Base-by-base conservation (phyloP, 192 early-diverging fungal genomes). In the Dissophora globulifera region DNA sequence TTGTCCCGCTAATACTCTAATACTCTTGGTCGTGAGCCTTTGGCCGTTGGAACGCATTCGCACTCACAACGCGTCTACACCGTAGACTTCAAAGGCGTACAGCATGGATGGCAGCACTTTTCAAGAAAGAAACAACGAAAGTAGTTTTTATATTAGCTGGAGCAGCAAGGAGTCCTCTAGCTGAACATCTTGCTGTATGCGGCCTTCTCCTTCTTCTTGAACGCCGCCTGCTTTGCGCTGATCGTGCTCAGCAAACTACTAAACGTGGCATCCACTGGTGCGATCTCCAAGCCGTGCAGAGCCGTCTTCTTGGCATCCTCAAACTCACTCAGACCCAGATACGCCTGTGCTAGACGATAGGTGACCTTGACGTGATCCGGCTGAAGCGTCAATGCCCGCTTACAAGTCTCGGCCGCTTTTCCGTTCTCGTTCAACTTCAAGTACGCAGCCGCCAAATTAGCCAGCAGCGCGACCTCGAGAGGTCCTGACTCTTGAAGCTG, bases 301-400 rank as follows among this genome's bases (percentile, higher is more conserved):
- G 76, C 59, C 47, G 22, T 52, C 20, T 58, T 65, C 53, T 79
- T 74, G 10, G 74, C 82, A 11, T 79, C 60, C 17, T 81, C 76
- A 62, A 70, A 83, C 66, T 81, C 79, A 33, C 65, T 64, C 50
- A 68, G 40, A 32, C 62, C 76, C 30, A 81, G 25, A 29, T 81
- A 79, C 17, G 79, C 82, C 50, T 83, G 82, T 2, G 76, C 75
- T 31, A 83, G 49, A 23, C 82, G 75, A 52, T 79, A 83, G 4
- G 59, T 46, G 0, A 78, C 79, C 62, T 83, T 83, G 13, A 78
- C 58, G 68, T 83, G 71, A 10, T 60, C 32, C 5, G 76, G 46
- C 26, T 83, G 79, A 40, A 54, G 43, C 5, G 48, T 38, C 45
- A 83, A 42, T 16, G 61, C 78, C 62, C 48, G 32, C 22, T 54